Evolutionary conservation across 495 filamentous ascomycete species (phyloP), one percentile per base, ranked within the genome.

Genomic region (Articulospora tetracladia): DNA sequence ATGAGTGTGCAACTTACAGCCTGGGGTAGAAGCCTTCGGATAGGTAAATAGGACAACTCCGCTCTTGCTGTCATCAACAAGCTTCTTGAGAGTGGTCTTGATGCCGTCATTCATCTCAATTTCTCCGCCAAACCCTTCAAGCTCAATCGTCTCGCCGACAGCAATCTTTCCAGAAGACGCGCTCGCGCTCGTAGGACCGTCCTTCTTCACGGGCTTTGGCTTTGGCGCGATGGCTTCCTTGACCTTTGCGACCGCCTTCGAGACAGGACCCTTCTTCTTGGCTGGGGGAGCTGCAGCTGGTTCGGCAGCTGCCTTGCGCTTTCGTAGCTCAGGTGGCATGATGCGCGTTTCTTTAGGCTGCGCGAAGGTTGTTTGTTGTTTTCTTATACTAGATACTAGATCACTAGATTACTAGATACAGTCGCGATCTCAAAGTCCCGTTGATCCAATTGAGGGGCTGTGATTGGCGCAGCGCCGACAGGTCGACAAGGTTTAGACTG

Each of bases 21-120:
- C 94, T 26, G 90, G 90, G 26, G 94, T 98, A 12, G 89, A 93
- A 59, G 94, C 94, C 77, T 89, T 96, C 28, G 94, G 94, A 70
- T 97, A 98, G 32, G 92, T 96, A 72, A 98, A 98, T 28, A 98
- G 72, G 17, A 96, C 89, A 23, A 98, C 89, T 22, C 94, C 93
- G 52, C 80, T 78, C 74, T 91, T 86, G 77, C 92, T 93, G 63
- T 86, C 81, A 44, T 90, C 88, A 17, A 97, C 83, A 24, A 98
- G 82, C 55, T 78, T 77, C 73, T 87, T 83, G 53, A 98, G 76
- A 1, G 83, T 92, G 13, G 87, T 91, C 71, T 86, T 90, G 36
- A 72, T 72, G 62, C 91, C 92, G 64, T 96, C 89, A 65, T 97
- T 83, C 55, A 86, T 93, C 74, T 92, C 83, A 59, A 98, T 70